Percentiles rank a stretch among this genome's conserved stretches.
phyloP scores from a whole-genome alignment of 352 stramenopile genomes.

The Blastocystis sp. region DNA sequence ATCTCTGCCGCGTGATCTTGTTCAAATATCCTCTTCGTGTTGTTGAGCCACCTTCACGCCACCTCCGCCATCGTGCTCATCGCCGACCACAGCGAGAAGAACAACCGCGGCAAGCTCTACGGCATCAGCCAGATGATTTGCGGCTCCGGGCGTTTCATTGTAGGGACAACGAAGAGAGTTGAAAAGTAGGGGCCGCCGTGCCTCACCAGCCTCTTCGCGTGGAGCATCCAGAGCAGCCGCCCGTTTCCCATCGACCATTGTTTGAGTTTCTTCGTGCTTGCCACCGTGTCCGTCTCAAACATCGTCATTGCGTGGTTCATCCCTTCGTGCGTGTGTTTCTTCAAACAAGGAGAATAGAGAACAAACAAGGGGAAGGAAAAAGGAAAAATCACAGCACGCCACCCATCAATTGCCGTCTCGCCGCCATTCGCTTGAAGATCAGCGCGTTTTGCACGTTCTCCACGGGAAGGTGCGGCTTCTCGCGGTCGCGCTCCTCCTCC shows the following conservation, averaged over 20 bases:
- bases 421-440: conserved; percentile 34
- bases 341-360: background rate
- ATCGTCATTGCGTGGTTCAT: background rate
- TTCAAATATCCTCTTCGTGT: conserved; percentile 30
- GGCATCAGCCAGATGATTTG: conserved; percentile 15
- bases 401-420: conserved; percentile 16
- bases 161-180: background rate
- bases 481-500: conserved; percentile 10
- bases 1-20: conserved; percentile 4
- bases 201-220: conserved; percentile 11
- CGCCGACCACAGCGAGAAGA: background rate
- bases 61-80: conserved; percentile 10
- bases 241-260: conserved; percentile 1
- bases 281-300: background rate
- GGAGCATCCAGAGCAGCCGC: background rate
- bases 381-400: conserved; percentile 50
- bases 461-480: conserved; percentile 30
- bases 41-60: background rate
- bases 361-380: conserved; percentile 5
- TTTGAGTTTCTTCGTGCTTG: background rate
- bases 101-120: background rate
- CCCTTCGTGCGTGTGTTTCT: background rate
- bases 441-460: conserved; percentile 56
- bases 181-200: conserved; percentile 9
- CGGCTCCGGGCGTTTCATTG: conserved; percentile 45